These are phyloP conservation scores for Arachis stenosperma DNA, from an alignment of 306 rosid species.

Conservation along the genomic window DNA sequence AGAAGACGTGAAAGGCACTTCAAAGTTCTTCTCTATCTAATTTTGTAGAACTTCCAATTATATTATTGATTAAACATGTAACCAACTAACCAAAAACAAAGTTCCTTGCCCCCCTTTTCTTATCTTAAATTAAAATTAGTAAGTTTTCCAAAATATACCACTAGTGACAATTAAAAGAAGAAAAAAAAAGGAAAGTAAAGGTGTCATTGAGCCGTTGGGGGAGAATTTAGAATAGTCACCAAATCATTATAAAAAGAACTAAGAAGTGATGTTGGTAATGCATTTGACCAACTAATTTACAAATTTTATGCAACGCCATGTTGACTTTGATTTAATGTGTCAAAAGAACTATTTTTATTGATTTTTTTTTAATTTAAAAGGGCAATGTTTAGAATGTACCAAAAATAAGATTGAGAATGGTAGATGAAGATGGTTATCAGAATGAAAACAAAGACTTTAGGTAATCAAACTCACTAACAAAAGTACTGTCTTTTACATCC, in stretches of 20 bases:
- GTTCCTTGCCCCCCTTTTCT: background rate
- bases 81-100: background rate
- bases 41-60: background rate
- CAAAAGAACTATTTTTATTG: background rate
- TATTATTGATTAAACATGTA: background rate
- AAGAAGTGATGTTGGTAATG: conserved; percentile 38
- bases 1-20: conserved; percentile 52
- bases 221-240: conserved; percentile 20
- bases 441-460: conserved; percentile 33
- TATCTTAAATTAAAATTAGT: background rate
- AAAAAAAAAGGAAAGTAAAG: background rate
- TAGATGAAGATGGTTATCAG: conserved; percentile 42
- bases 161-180: background rate
- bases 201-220: background rate
- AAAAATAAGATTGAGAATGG: background rate
- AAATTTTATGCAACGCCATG: conserved; percentile 36
- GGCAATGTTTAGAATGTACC: background rate
- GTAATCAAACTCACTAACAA: conserved; percentile 46
- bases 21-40: background rate
- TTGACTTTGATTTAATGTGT: conserved; percentile 42
- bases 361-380: background rate
- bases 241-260: conserved; percentile 15
- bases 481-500: conserved; percentile 24
- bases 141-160: background rate
- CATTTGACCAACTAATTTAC: conserved; percentile 52